phyloP scores from a whole-genome alignment of 768 basidiomycete species.

The Rhizopogon sp. region DNA sequence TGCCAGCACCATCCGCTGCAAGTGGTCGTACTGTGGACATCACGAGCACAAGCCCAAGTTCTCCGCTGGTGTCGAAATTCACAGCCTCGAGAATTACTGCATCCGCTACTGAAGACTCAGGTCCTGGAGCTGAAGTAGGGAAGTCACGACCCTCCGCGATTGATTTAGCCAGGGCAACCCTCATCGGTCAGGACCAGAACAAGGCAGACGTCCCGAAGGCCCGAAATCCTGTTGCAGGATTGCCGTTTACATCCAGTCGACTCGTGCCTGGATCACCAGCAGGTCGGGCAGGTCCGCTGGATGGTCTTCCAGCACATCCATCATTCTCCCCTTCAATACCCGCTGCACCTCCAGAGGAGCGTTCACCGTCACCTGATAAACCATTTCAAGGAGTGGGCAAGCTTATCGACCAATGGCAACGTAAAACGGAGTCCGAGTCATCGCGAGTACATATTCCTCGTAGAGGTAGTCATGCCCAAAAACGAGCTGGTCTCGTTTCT shows the following conservation, averaged over 20 bases:
- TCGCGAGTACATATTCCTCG: slow-evolving; percentile 28
- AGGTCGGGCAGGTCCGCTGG: slow-evolving; percentile 13
- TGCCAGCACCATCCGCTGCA: slow-evolving; percentile 7
- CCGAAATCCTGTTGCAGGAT: slow-evolving; percentile 16
- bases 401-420: slow-evolving; percentile 87
- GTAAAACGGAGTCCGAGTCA: slow-evolving; percentile 56
- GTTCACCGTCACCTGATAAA: slow-evolving; percentile 66
- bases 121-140: slow-evolving; percentile 11
- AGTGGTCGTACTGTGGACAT: slow-evolving; percentile 16
- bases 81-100: slow-evolving; percentile 15
- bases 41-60: slow-evolving; percentile 14
- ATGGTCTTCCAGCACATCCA: slow-evolving; percentile 18
- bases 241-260: slow-evolving; percentile 21
- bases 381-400: slow-evolving; percentile 81
- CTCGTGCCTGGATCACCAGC: slow-evolving; percentile 9
- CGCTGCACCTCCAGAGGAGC: slow-evolving; percentile 19
- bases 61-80: slow-evolving; percentile 18
- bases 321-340: slow-evolving; percentile 6
- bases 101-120: slow-evolving; percentile 6
- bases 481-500: slow-evolving; percentile 33
- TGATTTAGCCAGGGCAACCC: slow-evolving; percentile 7
- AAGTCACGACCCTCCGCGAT: slow-evolving; percentile 12
- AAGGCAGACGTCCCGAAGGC: slow-evolving; percentile 4
- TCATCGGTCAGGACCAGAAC: slow-evolving; percentile 16
- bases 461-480: slow-evolving; percentile 33